Conservation (phyloP, 192 early-diverging fungal genomes). For the Lunasporangiospora selenospora region DNA sequence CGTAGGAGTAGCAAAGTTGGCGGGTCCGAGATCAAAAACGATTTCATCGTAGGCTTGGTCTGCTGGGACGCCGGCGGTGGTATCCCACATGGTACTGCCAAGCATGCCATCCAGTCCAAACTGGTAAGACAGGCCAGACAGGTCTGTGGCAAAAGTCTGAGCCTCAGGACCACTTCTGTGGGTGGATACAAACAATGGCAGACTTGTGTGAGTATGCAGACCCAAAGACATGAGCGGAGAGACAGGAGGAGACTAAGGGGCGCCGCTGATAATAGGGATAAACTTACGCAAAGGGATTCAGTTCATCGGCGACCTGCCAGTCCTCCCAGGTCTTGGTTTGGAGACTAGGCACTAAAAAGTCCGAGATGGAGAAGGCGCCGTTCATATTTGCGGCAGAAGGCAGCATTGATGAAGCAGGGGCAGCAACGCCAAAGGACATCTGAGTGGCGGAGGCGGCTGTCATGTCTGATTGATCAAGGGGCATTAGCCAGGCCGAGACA, state of each 20-base stretch:
- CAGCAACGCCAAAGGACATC: too few species aligned
- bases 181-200: not conserved
- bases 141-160: constrained; percentile 26
- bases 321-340: constrained; percentile 48
- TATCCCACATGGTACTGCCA: constrained; percentile 35
- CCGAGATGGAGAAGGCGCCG: constrained; percentile 47
- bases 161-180: constrained; percentile 18
- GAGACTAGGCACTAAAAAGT: constrained; percentile 38
- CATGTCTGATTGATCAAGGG: too few species aligned
- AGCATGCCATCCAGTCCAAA: constrained; percentile 18
- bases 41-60: constrained; percentile 44
- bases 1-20: constrained; percentile 22
- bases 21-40: constrained; percentile 32
- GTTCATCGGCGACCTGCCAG: constrained; percentile 36
- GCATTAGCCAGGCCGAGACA: too few species aligned
- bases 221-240: too few species aligned
- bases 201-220: not conserved
- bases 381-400: too few species aligned
- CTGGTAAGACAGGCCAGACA: constrained; percentile 12
- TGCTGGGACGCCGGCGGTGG: constrained; percentile 9
- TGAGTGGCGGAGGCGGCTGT: too few species aligned
- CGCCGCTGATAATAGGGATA: too few species aligned
- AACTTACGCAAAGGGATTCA: constrained; percentile 37
- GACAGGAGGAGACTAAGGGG: too few species aligned
- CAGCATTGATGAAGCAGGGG: too few species aligned